A percentile compares a stretch with the other conserved stretches of the same genome.
phyloP scores from a whole-genome alignment of 306 rosid species.

The Inga oerstediana region DNA sequence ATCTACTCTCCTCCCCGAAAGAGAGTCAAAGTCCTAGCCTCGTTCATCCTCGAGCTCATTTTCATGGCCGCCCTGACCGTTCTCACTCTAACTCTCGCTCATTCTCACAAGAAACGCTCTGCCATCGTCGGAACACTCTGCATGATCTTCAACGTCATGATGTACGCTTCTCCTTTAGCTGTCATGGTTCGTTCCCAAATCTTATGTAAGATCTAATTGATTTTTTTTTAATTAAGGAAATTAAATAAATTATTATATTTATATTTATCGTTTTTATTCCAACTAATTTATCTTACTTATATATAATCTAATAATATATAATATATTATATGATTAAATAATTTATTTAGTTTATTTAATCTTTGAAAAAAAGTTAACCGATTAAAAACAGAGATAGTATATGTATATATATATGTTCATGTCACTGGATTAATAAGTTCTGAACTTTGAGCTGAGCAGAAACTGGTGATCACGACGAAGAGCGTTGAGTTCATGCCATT shows the following conservation, averaged over 20 bases:
- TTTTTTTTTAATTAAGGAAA: too few relatives aligned
- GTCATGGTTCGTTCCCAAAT: conserved; percentile 49
- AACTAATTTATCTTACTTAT: too few relatives aligned
- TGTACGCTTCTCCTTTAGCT: conserved; percentile 78
- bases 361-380: too few relatives aligned
- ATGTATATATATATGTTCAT: not conserved
- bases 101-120: conserved; percentile 48
- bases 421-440: not conserved
- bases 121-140: conserved; percentile 63
- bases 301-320: too few relatives aligned
- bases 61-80: conserved; percentile 45
- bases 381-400: too few relatives aligned
- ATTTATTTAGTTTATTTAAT: too few relatives aligned
- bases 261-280: too few relatives aligned
- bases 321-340: too few relatives aligned
- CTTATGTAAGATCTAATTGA: not conserved
- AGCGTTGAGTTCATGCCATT: conserved; percentile 95
- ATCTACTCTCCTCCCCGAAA: conserved; percentile 48
- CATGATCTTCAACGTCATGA: conserved; percentile 65
- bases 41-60: conserved; percentile 45
- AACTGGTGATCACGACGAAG: conserved; percentile 79
- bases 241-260: too few relatives aligned
- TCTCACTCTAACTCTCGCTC: conserved; percentile 42
- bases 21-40: conserved; percentile 48
- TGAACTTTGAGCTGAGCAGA: conserved; percentile 43